Conservation (phyloP, 2,329 filamentous ascomycete species). For the Pezicula radicicola region DNA sequence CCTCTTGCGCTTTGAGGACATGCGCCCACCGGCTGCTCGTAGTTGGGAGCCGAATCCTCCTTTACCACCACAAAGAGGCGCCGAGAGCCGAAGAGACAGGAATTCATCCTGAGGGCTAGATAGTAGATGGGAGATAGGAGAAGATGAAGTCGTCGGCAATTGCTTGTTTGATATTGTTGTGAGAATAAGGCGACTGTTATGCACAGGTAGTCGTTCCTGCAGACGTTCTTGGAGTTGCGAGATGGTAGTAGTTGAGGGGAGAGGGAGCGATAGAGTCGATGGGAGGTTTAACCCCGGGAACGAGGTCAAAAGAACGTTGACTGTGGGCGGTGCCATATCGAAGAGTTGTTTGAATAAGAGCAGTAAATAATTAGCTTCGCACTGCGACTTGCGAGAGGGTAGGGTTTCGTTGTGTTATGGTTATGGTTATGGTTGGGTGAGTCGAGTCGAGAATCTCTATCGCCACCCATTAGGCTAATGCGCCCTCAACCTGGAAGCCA, state of each 20-base stretch:
- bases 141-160: conserved; percentile 51
- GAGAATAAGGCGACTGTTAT: conserved; percentile 64
- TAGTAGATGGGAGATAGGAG: conserved; percentile 61
- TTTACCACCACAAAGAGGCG: conserved; percentile 86
- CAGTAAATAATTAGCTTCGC: background rate
- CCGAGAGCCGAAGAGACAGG: conserved; percentile 76
- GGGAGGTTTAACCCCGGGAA: conserved; percentile 82
- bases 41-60: conserved; percentile 97
- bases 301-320: conserved; percentile 83
- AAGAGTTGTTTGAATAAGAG: background rate
- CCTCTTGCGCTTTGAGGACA: conserved; percentile 89
- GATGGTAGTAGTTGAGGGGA: conserved; percentile 62
- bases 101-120: conserved; percentile 59
- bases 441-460: too few relatives aligned
- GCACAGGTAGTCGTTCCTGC: conserved; percentile 56
- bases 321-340: conserved; percentile 51
- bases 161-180: conserved; percentile 79
- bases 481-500: too few relatives aligned
- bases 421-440: background rate
- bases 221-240: conserved; percentile 63
- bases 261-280: conserved; percentile 74
- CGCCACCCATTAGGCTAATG: too few relatives aligned
- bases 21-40: conserved; percentile 92
- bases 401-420: background rate
- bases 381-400: background rate